A percentile compares a stretch with the other conserved stretches of the same genome.
Evolutionary conservation across 352 stramenopile genomes (phyloP).

Genomic region (Phytopythium helicoides): DNA sequence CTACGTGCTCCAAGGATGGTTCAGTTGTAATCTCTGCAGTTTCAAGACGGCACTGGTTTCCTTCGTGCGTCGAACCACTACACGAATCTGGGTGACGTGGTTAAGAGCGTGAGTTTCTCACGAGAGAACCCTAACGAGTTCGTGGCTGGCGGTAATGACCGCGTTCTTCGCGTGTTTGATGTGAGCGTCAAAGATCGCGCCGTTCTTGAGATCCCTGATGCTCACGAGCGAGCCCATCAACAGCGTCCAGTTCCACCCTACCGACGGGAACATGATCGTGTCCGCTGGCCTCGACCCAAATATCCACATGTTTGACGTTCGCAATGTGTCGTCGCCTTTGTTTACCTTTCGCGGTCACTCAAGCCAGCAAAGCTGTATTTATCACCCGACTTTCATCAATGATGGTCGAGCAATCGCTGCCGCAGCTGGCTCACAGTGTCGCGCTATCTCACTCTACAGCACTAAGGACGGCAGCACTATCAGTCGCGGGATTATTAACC

Average conservation of each 20-base stretch:
- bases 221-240: constrained; percentile 47
- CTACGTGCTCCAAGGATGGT: constrained; percentile 55
- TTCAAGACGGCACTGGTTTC: constrained; percentile 15
- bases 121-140: constrained; percentile 17
- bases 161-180: constrained; percentile 36
- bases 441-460: constrained; percentile 32
- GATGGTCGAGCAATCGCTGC: constrained; percentile 24
- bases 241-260: constrained; percentile 53
- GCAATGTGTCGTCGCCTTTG: constrained; percentile 23
- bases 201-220: constrained; percentile 16
- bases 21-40: constrained; percentile 31
- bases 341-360: constrained; percentile 30
- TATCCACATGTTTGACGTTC: constrained; percentile 51
- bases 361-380: constrained; percentile 32
- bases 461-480: constrained; percentile 29
- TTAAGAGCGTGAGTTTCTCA: constrained; percentile 46
- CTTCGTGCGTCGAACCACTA: constrained; percentile 24
- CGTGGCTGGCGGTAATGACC: constrained; percentile 49
- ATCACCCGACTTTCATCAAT: constrained; percentile 46
- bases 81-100: constrained; percentile 35
- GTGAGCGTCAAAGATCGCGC: constrained; percentile 3
- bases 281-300: constrained; percentile 45
- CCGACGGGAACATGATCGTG: constrained; percentile 35
- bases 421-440: constrained; percentile 22
- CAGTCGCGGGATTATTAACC: constrained; percentile 30